Conservation (phyloP, 2,329 filamentous ascomycete genomes). For the Ploettnerulaceae sp. region DNA sequence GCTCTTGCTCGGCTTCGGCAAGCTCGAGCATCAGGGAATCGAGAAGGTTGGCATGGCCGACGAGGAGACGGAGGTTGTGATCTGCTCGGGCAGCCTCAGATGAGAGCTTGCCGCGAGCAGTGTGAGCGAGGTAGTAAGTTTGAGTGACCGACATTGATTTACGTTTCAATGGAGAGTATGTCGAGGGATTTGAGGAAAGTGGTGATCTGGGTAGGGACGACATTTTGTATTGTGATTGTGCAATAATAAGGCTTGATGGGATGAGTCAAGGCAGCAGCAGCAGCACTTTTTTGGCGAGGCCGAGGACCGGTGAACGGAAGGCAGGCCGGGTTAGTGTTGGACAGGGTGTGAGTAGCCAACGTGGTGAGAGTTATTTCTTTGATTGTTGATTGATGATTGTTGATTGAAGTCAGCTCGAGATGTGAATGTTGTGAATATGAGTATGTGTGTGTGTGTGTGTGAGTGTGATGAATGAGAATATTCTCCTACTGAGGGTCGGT, state of each 20-base stretch:
- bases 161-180: conserved; percentile 41
- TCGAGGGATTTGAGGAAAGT: conserved; percentile 20
- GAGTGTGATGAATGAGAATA: conserved; percentile 1
- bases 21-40: conserved; percentile 91
- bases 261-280: conserved; percentile 33
- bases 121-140: conserved; percentile 97
- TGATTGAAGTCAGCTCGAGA: conserved; percentile 9
- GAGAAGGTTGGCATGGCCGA: conserved; percentile 97
- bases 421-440: conserved; percentile 2
- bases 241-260: conserved; percentile 12
- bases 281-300: conserved; percentile 27
- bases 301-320: conserved; percentile 23
- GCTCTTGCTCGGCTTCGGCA: conserved; percentile 88
- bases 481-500: conserved; percentile 1
- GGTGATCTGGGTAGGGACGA: conserved; percentile 25
- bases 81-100: conserved; percentile 84
- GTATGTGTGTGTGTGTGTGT: conserved; percentile 5
- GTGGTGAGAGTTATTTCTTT: too few relatives aligned
- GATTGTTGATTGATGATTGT: conserved; percentile 7
- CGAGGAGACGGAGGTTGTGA: conserved; percentile 90
- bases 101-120: conserved; percentile 93
- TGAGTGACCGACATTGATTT: conserved; percentile 97
- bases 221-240: conserved; percentile 28
- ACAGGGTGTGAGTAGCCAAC: conserved; percentile 2
- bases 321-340: conserved; percentile 8